phyloP scores from a whole-genome alignment of 2,329 filamentous ascomycete genomes.

The Stachybotrys echinatus region DNA sequence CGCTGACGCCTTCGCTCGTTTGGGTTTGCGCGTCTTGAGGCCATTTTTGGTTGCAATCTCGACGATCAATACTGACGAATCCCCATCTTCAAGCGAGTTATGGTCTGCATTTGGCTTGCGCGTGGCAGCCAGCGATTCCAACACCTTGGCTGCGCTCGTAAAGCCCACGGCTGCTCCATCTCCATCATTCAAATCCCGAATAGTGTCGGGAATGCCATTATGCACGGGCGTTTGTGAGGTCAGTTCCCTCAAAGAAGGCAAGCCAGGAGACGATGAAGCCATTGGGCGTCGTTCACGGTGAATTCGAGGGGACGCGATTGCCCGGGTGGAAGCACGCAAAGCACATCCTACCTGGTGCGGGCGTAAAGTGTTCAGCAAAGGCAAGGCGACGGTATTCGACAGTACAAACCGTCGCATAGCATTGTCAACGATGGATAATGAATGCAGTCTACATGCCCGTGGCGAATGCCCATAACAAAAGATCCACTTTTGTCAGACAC shows the following conservation, averaged over 20 bases:
- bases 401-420: not conserved
- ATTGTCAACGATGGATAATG: too few relatives aligned
- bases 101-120: too few relatives aligned
- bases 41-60: not conserved
- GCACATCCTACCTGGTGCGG: not conserved
- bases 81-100: not conserved
- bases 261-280: not conserved
- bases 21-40: not conserved
- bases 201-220: not conserved
- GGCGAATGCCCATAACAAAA: not conserved
- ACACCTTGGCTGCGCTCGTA: not conserved
- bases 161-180: not conserved
- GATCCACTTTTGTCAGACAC: not conserved
- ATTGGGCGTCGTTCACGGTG: not conserved
- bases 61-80: not conserved
- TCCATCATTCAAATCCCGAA: not conserved
- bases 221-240: not conserved
- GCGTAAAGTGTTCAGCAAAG: not conserved
- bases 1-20: not conserved
- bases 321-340: not conserved
- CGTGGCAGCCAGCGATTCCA: not conserved
- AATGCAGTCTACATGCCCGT: not conserved
- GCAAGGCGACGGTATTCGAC: not conserved
- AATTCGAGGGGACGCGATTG: not conserved
- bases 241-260: not conserved